Percentiles rank a stretch among this genome's conserved stretches.
These are phyloP conservation scores for Globisporangium parvum DNA, from an alignment of 352 stramenopile species.

Conservation along the genomic window DNA sequence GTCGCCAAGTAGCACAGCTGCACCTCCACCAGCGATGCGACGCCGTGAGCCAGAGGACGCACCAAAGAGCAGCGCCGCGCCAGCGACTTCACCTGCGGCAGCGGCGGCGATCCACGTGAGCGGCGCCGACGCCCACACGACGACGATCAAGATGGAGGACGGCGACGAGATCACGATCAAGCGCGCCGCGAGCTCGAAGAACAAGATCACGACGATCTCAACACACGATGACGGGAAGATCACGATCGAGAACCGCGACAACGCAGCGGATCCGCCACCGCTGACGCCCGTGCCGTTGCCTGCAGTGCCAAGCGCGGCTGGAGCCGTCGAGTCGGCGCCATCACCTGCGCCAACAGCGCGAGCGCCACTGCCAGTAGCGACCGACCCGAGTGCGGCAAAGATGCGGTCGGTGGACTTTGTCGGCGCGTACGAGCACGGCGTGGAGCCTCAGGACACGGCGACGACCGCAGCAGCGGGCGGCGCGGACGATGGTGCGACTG, in stretches of 20 bases:
- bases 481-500: not conserved
- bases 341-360: not conserved
- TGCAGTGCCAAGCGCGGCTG: not conserved
- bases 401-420: slow-evolving; percentile 9
- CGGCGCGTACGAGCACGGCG: slow-evolving; percentile 9
- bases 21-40: not conserved
- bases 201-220: slow-evolving; percentile 66
- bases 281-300: not conserved
- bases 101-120: slow-evolving; percentile 16
- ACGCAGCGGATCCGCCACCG: slow-evolving; percentile 7
- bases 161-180: slow-evolving; percentile 81
- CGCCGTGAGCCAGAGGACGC: slow-evolving; percentile 1
- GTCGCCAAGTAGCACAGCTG: not conserved
- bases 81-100: not conserved
- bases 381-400: slow-evolving; percentile 4
- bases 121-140: slow-evolving; percentile 37
- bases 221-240: slow-evolving; percentile 67
- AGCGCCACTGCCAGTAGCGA: not conserved
- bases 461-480: not conserved
- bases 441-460: slow-evolving; percentile 2
- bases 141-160: slow-evolving; percentile 68
- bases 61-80: not conserved
- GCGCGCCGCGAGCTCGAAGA: slow-evolving; percentile 41
- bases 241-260: slow-evolving; percentile 51
- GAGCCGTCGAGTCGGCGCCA: not conserved